Percentiles rank a stretch among this genome's conserved stretches.
Conservation (phyloP, 2,329 filamentous ascomycete genomes). For the Fusarium pseudograminearum region DNA sequence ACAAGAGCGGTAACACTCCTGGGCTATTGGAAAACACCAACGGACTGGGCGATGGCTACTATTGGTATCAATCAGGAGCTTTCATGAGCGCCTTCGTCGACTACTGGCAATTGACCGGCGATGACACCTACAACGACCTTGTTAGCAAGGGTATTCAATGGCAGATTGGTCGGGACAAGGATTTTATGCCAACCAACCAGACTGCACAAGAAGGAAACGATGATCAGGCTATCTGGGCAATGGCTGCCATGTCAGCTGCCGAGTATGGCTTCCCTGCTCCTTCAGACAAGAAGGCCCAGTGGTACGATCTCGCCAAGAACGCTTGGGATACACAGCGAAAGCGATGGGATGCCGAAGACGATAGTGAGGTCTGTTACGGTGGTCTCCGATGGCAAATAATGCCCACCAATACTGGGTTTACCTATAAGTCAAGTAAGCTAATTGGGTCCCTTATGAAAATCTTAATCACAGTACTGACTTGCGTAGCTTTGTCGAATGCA, state of each 20-base stretch:
- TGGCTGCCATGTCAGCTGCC: slow-evolving; percentile 74
- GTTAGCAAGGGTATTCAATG: slow-evolving; percentile 67
- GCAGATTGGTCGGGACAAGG: slow-evolving; percentile 65
- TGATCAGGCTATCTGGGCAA: slow-evolving; percentile 78
- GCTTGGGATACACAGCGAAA: slow-evolving; percentile 53
- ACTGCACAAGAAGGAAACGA: slow-evolving; percentile 70
- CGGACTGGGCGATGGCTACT: slow-evolving; percentile 62
- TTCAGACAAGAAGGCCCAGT: slow-evolving; percentile 62
- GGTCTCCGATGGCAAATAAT: slow-evolving; percentile 83
- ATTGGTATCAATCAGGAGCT: slow-evolving; percentile 79
- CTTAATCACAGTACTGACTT: no score
- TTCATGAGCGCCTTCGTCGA: slow-evolving; percentile 76
- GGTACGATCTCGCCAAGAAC: slow-evolving; percentile 72
- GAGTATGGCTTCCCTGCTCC: slow-evolving; percentile 73
- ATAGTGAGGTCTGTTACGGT: slow-evolving; percentile 53
- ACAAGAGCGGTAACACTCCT: slow-evolving; percentile 62
- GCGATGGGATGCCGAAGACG: slow-evolving; percentile 68
- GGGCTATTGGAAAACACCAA: slow-evolving; percentile 59
- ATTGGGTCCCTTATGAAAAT: no score
- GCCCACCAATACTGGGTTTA: slow-evolving; percentile 77
- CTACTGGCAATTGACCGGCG: slow-evolving; percentile 76
- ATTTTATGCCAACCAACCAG: slow-evolving; percentile 71
- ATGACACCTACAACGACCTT: slow-evolving; percentile 70
- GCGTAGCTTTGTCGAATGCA: slow-evolving; percentile 66
- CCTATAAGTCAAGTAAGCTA: slow-evolving; percentile 73